Evolutionary conservation across 495 filamentous ascomycete species (phyloP).

Genomic region (Podospora pseudocomata): DNA sequence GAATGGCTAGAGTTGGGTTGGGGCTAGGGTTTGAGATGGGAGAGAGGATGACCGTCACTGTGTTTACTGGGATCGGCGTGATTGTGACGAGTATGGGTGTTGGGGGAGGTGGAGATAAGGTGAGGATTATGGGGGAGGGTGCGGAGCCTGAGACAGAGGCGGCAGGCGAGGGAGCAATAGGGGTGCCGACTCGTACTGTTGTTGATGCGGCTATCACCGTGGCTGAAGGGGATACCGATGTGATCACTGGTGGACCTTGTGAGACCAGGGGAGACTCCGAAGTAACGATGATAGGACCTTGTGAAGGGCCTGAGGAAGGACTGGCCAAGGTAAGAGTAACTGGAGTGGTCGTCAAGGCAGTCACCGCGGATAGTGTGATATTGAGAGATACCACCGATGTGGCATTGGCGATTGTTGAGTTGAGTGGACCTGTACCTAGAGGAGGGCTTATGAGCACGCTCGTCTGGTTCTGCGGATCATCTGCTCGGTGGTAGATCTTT

Average conservation of each 20-base stretch:
- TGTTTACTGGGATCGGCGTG: background rate
- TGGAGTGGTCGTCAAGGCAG: background rate
- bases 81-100: background rate
- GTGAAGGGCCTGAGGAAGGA: background rate
- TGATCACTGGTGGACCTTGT: background rate
- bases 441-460: background rate
- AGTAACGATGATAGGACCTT: background rate
- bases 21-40: background rate
- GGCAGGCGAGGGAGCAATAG: background rate
- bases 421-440: background rate
- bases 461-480: background rate
- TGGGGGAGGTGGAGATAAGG: background rate
- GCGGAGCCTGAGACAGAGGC: background rate
- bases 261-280: too few species aligned
- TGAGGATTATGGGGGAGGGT: background rate
- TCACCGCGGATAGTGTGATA: background rate
- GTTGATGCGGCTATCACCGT: background rate
- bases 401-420: background rate
- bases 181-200: background rate
- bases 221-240: background rate
- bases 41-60: background rate
- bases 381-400: background rate
- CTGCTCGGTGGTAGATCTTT: background rate
- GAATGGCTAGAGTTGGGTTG: background rate
- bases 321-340: background rate